Base-by-base conservation (phyloP, 805 yeast species). In the Candida ponderosae region DNA sequence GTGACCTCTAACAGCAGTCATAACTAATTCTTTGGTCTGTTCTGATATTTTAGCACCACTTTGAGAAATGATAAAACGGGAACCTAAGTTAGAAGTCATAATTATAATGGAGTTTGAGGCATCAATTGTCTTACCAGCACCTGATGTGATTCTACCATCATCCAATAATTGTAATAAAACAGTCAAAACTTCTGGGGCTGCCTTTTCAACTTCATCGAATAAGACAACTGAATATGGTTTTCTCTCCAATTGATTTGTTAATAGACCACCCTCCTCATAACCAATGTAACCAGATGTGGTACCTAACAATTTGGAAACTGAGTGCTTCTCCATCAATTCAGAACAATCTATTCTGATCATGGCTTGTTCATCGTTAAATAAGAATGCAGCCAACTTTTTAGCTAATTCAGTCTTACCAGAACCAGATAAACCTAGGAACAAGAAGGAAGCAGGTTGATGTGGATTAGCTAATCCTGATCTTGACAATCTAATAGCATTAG, bases 371-470 rank as follows among this genome's bases (percentile, higher is more conserved):
- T 93, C 97, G 36, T 95, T 85, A 65, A 93, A 93, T 54, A 93
- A 71, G 68, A 93, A 93, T 0, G 94, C 96, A 10, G 98, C 97
- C 19, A 93, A 74, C 54, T 89, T 93, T 75, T 93, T 93, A 18
- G 98, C 97, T 50, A 93, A 71, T 62, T 93, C 97, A 8, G 98
- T 93, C 72, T 93, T 93, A 75, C 98, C 98, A 6, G 96, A 87
- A 51, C 98, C 98, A 3, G 96, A 85, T 42, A 90, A 74, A 42
- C 98, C 98, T 43, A 94, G 68, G 73, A 93, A 93, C 55, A 93
- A 56, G 74, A 93, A 93, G 13, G 96, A 85, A 1, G 97, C 87
- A 6, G 98, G 98, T 48, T 94, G 96, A 60, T 88, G 76, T 38
- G 98, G 98, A 60, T 93, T 93, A 18, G 96, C 84, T 46, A 93